Percentiles rank a stretch among this genome's conserved stretches.
phyloP scores from a whole-genome alignment of 1,284 basidiomycete genomes.

The Cryptococcus sp. region DNA sequence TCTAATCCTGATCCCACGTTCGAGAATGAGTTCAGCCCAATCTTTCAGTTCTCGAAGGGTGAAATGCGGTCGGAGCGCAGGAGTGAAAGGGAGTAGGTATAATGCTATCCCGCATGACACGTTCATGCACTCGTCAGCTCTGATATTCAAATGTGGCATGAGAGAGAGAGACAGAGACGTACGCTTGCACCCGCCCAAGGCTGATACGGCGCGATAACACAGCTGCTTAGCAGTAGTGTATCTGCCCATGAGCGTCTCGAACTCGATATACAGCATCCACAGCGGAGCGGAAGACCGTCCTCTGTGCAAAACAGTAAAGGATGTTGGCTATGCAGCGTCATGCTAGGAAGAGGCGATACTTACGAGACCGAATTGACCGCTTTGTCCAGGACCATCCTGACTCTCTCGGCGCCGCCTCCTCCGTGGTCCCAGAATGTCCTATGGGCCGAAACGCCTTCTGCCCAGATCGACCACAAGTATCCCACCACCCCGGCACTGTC shows the following conservation, averaged over 20 bases:
- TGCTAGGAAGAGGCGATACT: not conserved
- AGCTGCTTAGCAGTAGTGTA: constrained; percentile 70
- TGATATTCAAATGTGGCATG: not conserved
- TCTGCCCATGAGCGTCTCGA: constrained; percentile 70
- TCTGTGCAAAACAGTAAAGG: constrained; percentile 10
- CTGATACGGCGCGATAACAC: constrained; percentile 75
- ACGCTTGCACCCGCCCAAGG: constrained; percentile 54
- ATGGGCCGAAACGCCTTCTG: constrained; percentile 35
- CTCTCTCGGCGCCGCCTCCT: constrained; percentile 45
- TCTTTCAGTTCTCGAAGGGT: constrained; percentile 65
- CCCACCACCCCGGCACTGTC: constrained; percentile 29
- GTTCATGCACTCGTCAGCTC: not conserved
- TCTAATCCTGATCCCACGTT: constrained; percentile 74
- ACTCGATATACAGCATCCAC: constrained; percentile 79
- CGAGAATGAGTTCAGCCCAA: constrained; percentile 75
- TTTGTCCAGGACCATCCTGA: constrained; percentile 43
- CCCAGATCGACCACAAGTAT: constrained; percentile 50
- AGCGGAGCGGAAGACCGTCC: constrained; percentile 51
- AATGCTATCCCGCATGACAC: constrained; percentile 60
- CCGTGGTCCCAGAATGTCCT: constrained; percentile 45
- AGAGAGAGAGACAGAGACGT: constrained; percentile 59
- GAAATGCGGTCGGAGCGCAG: constrained; percentile 66
- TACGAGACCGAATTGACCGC: constrained; percentile 31
- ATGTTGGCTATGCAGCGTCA: not conserved
- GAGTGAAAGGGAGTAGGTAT: constrained; percentile 80